These are phyloP conservation scores for Phylloporus rhodoxanthus DNA, from an alignment of 768 basidiomycete species.

Conservation along the genomic window DNA sequence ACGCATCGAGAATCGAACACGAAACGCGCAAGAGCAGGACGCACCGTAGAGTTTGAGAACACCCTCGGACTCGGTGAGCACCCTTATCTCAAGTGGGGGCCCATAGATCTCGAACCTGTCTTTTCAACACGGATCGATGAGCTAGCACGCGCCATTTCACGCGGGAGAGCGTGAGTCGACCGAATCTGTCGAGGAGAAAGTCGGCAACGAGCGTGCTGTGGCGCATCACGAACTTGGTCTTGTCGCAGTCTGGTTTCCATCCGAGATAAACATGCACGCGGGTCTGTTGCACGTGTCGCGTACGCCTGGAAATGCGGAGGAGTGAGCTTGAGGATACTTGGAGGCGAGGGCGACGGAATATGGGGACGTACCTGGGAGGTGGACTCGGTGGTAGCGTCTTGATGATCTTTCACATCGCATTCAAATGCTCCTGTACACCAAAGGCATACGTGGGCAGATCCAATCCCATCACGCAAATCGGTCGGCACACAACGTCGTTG, in stretches of 20 bases:
- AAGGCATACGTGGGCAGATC: too few relatives aligned
- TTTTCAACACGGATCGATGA: slow-evolving; percentile 21
- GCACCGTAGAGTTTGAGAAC: slow-evolving; percentile 26
- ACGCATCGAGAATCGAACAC: background rate
- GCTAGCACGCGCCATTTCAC: slow-evolving; percentile 8
- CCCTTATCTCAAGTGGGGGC: slow-evolving; percentile 23
- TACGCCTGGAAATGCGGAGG: too few relatives aligned
- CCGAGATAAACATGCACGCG: slow-evolving; percentile 30
- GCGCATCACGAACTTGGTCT: slow-evolving; percentile 25
- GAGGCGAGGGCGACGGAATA: too few relatives aligned
- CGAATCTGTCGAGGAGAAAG: slow-evolving; percentile 21
- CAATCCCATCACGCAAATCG: too few relatives aligned
- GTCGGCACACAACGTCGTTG: too few relatives aligned
- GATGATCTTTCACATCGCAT: slow-evolving; percentile 21
- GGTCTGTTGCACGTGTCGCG: slow-evolving; percentile 9
- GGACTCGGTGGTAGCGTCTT: slow-evolving; percentile 15
- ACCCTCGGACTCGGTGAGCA: slow-evolving; percentile 23
- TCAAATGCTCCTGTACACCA: slow-evolving; percentile 19
- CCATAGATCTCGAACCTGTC: slow-evolving; percentile 17
- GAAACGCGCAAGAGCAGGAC: background rate
- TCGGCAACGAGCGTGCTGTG: slow-evolving; percentile 25
- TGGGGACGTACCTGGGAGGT: slow-evolving; percentile 16
- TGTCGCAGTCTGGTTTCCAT: slow-evolving; percentile 26
- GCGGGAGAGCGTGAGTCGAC: slow-evolving; percentile 13
- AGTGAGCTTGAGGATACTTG: background rate